Evolutionary conservation across 1,284 basidiomycete species (phyloP), one percentile per base, ranked within the genome.

Genomic region (Serendipita sp.): DNA sequence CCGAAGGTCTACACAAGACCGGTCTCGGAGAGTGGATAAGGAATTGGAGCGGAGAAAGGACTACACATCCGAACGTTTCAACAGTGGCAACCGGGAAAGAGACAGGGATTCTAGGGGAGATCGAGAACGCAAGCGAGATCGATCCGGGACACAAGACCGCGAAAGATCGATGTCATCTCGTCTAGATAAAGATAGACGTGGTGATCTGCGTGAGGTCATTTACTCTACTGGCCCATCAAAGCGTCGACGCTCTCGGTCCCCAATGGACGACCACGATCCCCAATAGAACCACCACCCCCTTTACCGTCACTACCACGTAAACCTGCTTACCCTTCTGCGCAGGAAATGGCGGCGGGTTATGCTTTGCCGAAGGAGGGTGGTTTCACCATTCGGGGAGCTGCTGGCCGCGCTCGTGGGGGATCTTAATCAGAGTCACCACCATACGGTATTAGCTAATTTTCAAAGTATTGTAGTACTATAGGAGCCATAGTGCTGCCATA

Each of bases 261-360:
- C 13, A 5, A 41, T 58, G 6, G 32, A n/a, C 17, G 53, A 58
- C 53, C 53, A 32, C 17, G 29, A 32, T 35, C 26, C 5, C 53
- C 53, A 30, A 10, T 8, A n/a, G 32, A 30, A 35, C 34, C 12
- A 30, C 53, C 53, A 30, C 53, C 53, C 12, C 53, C 53, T 8
- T 32, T 58, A 35, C 53, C 53, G 8, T 29, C 53, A 30, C 53
- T 29, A 35, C 8, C 53, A 49, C 45, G 29, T 8, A 17, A 49
- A 49, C 26, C 6, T 32, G 53, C n/a, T n/a, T 58, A 58, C 32
- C 53, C 53, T 8, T 30, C 53, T 34, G 22, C 53, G 15, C 26
- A 32, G 15, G 53, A 58, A n/a, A 58, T 58, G 53, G 53, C 53
- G 5, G 53, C 53, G n/a, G 53, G 53, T 4, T 58, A 58, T 58